These are phyloP conservation scores for Globisporangium rhizosaccharum DNA, from an alignment of 352 stramenopile species.

Conservation along the genomic window DNA sequence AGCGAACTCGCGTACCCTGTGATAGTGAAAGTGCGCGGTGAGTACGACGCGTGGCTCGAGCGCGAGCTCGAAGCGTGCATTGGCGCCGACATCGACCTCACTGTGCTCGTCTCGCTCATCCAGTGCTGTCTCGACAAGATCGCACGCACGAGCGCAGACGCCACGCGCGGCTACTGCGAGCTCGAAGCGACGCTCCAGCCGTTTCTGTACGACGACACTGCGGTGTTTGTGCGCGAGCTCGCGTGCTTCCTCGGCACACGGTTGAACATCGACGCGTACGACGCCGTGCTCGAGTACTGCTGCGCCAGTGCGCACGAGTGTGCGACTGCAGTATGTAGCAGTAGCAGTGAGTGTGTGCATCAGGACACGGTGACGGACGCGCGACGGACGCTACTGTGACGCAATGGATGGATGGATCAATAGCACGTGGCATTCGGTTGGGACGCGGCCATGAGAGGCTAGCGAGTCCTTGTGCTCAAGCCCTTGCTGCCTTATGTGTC, in stretches of 20 bases:
- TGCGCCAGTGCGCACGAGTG: constrained; percentile 40
- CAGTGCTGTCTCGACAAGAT: constrained; percentile 56
- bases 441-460: too few relatives aligned
- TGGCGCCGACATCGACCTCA: constrained; percentile 58
- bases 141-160: constrained; percentile 14
- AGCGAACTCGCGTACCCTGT: constrained; percentile 12
- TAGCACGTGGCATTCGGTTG: too few relatives aligned
- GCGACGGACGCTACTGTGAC: background rate
- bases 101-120: constrained; percentile 59
- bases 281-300: constrained; percentile 54
- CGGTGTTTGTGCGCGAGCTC: constrained; percentile 55
- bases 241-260: constrained; percentile 58
- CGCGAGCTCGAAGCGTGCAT: constrained; percentile 67
- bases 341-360: background rate
- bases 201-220: constrained; percentile 62
- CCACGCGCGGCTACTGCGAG: constrained; percentile 32
- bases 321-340: constrained; percentile 30
- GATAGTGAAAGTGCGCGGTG: constrained; percentile 47
- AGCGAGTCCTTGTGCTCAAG: too few relatives aligned
- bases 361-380: background rate
- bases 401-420: too few relatives aligned
- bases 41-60: constrained; percentile 56
- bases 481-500: background rate
- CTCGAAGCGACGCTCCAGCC: constrained; percentile 43
- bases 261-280: constrained; percentile 67